Base-by-base conservation (phyloP, 768 basidiomycete genomes). In the Obba rivulosa region DNA sequence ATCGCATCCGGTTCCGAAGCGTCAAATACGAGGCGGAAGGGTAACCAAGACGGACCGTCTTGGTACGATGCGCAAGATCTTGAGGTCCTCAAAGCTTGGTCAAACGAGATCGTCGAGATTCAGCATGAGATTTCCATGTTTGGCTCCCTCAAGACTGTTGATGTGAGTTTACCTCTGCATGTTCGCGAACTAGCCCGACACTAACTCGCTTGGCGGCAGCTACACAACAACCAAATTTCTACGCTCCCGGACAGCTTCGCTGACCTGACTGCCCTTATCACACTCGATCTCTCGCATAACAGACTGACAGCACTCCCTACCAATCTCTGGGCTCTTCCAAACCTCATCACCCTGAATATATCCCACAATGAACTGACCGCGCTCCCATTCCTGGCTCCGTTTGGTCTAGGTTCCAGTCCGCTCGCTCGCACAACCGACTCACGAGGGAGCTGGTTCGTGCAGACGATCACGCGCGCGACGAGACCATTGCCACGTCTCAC, bases 21-120 rank as follows among this genome's bases (percentile, higher is more conserved):
- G 36, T 53, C 61, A 24, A 60, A 62, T 38, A 53, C 61, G 8
- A 54, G 65, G 13, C 63, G 62, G n/a, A 70, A 68, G 37, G 64
- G 69, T 8, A 70, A 68, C 25, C 70, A 73, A 45, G 68, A 72
- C 41, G 69, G 67, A 18, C 80, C 85, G 11, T 73, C 85, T 1
- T 89, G 89, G 87, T 92, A 81, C 56, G 88, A 91, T 60, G 84
- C 84, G 1, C 83, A 86, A 60, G 89, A 92, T 64, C 66, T 92
- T 18, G 76, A 78, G 34, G 69, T 85, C 4, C 67, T 92, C 37
- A 91, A 89, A 60, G 81, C 81, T 14, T 85, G 84, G 78, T 85
- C 81, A 57, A 92, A 92, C 57, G 81, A 85, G 17, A 90, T 92
- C 36, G 54, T 76, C 16, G 85, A 87, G 58, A 74, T 92, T 23